Evolutionary conservation across 306 rosid species (phyloP), one percentile per base, ranked within the genome.

Genomic region (Acacia confusa): DNA sequence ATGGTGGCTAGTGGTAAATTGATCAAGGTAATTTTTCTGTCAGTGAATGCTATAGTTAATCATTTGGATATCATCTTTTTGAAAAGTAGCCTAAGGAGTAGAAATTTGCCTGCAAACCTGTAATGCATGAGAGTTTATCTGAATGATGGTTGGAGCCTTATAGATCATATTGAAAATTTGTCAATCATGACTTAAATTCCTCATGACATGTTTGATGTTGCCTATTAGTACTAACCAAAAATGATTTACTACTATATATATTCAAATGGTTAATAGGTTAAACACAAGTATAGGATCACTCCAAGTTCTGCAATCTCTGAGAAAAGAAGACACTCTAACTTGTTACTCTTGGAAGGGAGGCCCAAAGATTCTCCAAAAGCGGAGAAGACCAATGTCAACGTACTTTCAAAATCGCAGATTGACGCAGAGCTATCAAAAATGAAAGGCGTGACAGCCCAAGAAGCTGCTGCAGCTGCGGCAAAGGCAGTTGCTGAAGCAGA

Each of bases 401-500:
- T 87, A 63, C 89, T 90, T 64, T 89, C 94, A 27, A 88, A 86
- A 79, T 82, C 92, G 28, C 94, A 90, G 84, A 90, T 94, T 68
- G 94, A 94, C 60, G 90, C 89, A 34, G 97, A 94, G 78, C 88
- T 92, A 30, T 84, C 87, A 63, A 91, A 87, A 86, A 91, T 90
- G 90, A 89, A 83, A 85, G 82, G 92, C 64, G 82, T 92, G 96
- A 91, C 94, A 82, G 94, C 94, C 61, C 94, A 92, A 82, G 97
- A 94, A 85, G 97, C 87, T 10, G 96, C 97, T 36, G 90, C 90
- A 14, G 97, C 98, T 3, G 98, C 97, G 70, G 97, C 98, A 9
- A 87, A 77, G 85, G 98, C 98, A 45, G 97, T 92, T 61, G 98
- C 97, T 36, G 98, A 89, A 81, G 98, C 98, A 63, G 98, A 94